These are phyloP conservation scores for Pelargonium fulgidum DNA, from an alignment of 441 rosid species.

Conservation along the genomic window DNA sequence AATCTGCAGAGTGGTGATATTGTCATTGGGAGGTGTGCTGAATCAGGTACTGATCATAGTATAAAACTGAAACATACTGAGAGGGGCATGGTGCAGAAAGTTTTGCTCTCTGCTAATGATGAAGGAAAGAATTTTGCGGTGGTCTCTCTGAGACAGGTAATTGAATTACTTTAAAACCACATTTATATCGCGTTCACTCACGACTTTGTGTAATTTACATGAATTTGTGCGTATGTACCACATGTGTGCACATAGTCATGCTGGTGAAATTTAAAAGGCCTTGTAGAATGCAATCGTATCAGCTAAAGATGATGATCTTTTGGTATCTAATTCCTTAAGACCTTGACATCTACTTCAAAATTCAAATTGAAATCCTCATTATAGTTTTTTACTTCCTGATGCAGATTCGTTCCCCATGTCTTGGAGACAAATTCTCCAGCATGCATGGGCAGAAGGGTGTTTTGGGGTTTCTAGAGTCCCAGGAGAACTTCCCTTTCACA, in stretches of 20 bases:
- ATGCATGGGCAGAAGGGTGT: slow-evolving; percentile 99
- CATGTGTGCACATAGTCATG: not conserved
- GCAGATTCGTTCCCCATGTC: slow-evolving; percentile 84
- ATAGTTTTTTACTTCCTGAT: slow-evolving; percentile 8
- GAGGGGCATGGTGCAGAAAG: slow-evolving; percentile 87
- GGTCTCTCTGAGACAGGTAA: slow-evolving; percentile 85
- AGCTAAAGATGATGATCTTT: not conserved
- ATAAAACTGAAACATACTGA: slow-evolving; percentile 87
- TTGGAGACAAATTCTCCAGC: slow-evolving; percentile 95
- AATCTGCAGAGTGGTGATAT: slow-evolving; percentile 79
- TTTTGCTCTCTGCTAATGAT: slow-evolving; percentile 77
- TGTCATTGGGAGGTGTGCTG: slow-evolving; percentile 75
- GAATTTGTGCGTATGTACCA: not conserved
- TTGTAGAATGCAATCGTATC: not conserved
- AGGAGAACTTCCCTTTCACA: slow-evolving; percentile 88
- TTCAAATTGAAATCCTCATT: not conserved
- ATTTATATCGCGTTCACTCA: not conserved
- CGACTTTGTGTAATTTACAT: not conserved
- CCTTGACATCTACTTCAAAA: not conserved
- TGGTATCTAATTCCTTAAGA: not conserved
- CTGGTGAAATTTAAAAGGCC: not conserved
- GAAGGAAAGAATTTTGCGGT: slow-evolving; percentile 85
- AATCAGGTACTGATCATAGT: slow-evolving; percentile 77
- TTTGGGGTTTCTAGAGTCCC: slow-evolving; percentile 80
- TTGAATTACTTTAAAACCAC: not conserved